Base-by-base conservation (phyloP, 2,329 filamentous ascomycete species). In the Drechslerella dactyloides region DNA sequence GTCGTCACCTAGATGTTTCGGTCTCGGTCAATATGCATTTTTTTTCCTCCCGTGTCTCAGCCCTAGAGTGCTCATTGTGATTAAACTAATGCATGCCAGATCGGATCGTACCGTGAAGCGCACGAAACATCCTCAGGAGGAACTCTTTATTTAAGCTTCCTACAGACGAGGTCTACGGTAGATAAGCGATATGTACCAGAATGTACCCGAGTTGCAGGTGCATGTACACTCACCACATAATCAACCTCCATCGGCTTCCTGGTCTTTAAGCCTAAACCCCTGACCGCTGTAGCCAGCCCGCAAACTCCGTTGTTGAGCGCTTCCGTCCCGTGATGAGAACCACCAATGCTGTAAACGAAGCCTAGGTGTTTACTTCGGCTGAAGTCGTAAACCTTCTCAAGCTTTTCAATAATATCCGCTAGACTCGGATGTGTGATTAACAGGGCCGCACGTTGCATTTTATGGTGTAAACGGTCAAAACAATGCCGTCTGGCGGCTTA, bases 331-430 rank as follows among this genome's bases (percentile, higher is more conserved):
- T 75, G 77, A 75, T 89, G 86, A 1, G 84, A 82, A 23, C 86
- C 85, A 51, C 84, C 85, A 72, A 96, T 90, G 6, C 89, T 89
- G 78, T 96, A 91, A 5, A 97, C 86, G 78, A 99, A 96, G 1
- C 86, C 89, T 74, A 96, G 84, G 33, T 85, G 81, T 10, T 80
- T 79, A 0, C 93, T 96, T 69, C 85, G 83, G 1, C 85, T 84
- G 77, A 96, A 97, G 79, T 97, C 91, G 79, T 96, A 97, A 33
- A 86, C 87, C 21, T 84, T 80, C 3, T 97, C 80, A 57, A 90
- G 93, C 2, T 83, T 80, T 33, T 90, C 80, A 48, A 96, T 83
- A 19, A 83, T 84, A 15, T 85, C 81, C 2, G 50, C 68, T 72
- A 46, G 23, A 48, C 40, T 23, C n/a, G 13, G 40, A 13, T 15